Conservation (phyloP, 164 flowering plant genomes). For the Vitis labrusca region DNA sequence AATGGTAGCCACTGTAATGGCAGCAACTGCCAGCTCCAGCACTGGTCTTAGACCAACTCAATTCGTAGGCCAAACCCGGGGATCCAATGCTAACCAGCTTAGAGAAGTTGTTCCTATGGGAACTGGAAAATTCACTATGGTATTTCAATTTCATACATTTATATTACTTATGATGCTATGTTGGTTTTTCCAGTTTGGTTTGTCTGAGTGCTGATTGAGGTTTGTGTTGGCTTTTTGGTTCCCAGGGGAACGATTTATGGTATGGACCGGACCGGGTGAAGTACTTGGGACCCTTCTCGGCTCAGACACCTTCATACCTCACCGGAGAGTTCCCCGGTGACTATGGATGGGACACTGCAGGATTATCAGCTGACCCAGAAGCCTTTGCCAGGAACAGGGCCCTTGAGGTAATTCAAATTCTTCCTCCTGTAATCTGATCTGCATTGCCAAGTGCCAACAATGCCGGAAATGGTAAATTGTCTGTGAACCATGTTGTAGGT, state of each 20-base stretch:
- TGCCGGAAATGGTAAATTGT: too few relatives aligned
- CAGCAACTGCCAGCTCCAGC: conserved; percentile 18
- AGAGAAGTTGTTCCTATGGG: conserved; percentile 19
- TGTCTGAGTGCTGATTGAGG: too few relatives aligned
- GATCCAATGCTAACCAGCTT: conserved; percentile 13
- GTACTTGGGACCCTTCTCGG: conserved; percentile 39
- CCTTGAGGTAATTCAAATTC: conserved; percentile 7
- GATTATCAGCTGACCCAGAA: conserved; percentile 8
- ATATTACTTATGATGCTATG: neutral
- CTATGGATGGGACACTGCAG: conserved; percentile 14
- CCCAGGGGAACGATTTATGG: conserved; percentile 13
- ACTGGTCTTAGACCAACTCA: conserved; percentile 15
- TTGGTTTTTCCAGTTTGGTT: neutral
- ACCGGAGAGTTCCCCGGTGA: conserved; percentile 24
- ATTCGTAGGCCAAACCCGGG: conserved; percentile 17
- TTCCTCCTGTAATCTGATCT: too few relatives aligned
- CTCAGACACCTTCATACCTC: conserved; percentile 37
- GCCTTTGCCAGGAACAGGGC: conserved; percentile 19
- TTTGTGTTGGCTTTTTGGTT: too few relatives aligned
- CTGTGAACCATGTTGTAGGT: neutral
- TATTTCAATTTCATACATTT: neutral
- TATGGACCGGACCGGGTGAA: conserved; percentile 36
- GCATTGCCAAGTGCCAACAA: too few relatives aligned
- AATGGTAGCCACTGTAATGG: conserved; percentile 8
- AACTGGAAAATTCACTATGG: conserved; percentile 19